These are phyloP conservation scores for Crithidia expoeki DNA, from an alignment of 208 protist genomes.

Conservation along the genomic window DNA sequence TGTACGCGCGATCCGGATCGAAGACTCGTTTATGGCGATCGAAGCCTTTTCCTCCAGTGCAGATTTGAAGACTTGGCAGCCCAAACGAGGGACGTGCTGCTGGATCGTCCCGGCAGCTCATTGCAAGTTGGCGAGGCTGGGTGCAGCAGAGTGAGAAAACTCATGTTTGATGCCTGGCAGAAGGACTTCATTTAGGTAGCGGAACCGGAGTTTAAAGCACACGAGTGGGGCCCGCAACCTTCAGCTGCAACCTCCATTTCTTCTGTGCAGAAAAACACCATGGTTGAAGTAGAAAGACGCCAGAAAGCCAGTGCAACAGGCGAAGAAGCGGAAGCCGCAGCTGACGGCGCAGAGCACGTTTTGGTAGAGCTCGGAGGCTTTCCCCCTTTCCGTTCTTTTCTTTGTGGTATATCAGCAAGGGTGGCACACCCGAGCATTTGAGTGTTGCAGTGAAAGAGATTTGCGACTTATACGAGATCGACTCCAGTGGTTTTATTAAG, in stretches of 20 bases:
- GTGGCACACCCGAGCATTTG: too few relatives aligned
- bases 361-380: too few relatives aligned
- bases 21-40: neutral
- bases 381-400: too few relatives aligned
- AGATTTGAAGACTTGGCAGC: slow-evolving; percentile 8
- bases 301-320: too few relatives aligned
- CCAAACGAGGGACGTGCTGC: slow-evolving; percentile 1
- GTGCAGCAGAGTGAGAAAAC: slow-evolving; percentile 1
- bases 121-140: neutral
- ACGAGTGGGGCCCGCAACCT: neutral
- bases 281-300: too few relatives aligned
- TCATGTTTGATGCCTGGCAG: slow-evolving; percentile 12
- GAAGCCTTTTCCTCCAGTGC: neutral
- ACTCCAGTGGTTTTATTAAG: too few relatives aligned
- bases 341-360: too few relatives aligned
- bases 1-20: neutral
- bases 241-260: neutral
- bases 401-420: too few relatives aligned
- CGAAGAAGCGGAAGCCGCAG: too few relatives aligned
- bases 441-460: too few relatives aligned
- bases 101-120: neutral
- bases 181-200: neutral
- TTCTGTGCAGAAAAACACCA: neutral
- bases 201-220: neutral
- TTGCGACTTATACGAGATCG: too few relatives aligned